Evolutionary conservation across 495 filamentous ascomycete species (phyloP).

Genomic region (Podospora fimiseda): DNA sequence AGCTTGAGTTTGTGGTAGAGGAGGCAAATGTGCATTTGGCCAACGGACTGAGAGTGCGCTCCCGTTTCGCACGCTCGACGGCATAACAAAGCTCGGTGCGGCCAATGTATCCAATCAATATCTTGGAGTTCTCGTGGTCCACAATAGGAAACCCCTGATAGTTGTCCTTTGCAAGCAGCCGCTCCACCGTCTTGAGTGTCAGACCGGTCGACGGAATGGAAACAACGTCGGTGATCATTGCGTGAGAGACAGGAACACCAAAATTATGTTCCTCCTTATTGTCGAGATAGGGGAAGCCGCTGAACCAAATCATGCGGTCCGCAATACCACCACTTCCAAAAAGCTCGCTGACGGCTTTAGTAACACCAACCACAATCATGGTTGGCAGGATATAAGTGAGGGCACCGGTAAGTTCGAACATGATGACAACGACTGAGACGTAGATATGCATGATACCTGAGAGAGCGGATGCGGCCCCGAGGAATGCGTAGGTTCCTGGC

Average conservation of each 20-base stretch:
- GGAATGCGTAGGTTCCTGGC: slow-evolving; percentile 90
- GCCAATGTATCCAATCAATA: slow-evolving; percentile 86
- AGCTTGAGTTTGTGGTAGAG: slow-evolving; percentile 27
- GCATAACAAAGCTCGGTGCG: slow-evolving; percentile 90
- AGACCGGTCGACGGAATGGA: slow-evolving; percentile 71
- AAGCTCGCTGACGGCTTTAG: slow-evolving; percentile 85
- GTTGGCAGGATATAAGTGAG: slow-evolving; percentile 94
- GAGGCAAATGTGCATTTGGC: slow-evolving; percentile 71
- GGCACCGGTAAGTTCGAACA: slow-evolving; percentile 95
- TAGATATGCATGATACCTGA: slow-evolving; percentile 98
- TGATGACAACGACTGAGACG: slow-evolving; percentile 93
- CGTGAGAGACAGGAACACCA: slow-evolving; percentile 86
- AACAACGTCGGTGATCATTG: slow-evolving; percentile 77
- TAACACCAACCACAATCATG: slow-evolving; percentile 97
- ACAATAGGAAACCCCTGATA: slow-evolving; percentile 96
- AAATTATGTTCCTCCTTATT: slow-evolving; percentile 98
- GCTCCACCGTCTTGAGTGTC: slow-evolving; percentile 64
- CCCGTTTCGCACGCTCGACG: slow-evolving; percentile 74
- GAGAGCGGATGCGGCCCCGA: slow-evolving; percentile 90
- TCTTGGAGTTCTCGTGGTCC: slow-evolving; percentile 63
- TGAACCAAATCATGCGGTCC: slow-evolving; percentile 99
- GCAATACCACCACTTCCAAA: slow-evolving; percentile 96
- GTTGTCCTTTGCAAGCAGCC: slow-evolving; percentile 68
- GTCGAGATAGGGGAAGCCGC: slow-evolving; percentile 94
- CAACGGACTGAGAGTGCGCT: slow-evolving; percentile 60